Conservation (phyloP, 2,329 filamentous ascomycete genomes). For the Apiospora malaysiana region DNA sequence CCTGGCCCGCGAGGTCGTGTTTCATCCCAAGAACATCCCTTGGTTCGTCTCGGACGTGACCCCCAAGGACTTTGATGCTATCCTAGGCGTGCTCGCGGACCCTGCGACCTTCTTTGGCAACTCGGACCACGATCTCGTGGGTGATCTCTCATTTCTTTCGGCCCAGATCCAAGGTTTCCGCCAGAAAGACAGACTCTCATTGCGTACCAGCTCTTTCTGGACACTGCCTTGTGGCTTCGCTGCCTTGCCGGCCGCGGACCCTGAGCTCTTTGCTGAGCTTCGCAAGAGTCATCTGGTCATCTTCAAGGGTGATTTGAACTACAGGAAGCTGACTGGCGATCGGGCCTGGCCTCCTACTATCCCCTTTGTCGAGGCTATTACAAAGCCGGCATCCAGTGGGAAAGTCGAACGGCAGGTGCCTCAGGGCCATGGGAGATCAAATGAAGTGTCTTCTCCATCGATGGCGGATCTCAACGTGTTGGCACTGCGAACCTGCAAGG, state of each 20-base stretch:
- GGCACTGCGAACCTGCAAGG: constrained; percentile 92
- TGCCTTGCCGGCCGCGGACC: constrained; percentile 73
- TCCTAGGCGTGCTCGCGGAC: constrained; percentile 77
- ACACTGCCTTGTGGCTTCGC: constrained; percentile 87
- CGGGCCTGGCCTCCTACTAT: constrained; percentile 89
- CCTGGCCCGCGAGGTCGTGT: constrained; percentile 83
- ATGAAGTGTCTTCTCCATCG: constrained; percentile 31
- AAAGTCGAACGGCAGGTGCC: not conserved
- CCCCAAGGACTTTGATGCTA: constrained; percentile 79
- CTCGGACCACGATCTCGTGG: constrained; percentile 67
- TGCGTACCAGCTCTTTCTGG: constrained; percentile 91
- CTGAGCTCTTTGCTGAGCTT: constrained; percentile 75
- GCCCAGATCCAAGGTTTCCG: constrained; percentile 81
- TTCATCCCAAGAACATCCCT: constrained; percentile 93
- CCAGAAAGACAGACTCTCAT: constrained; percentile 79
- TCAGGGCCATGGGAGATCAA: too few species aligned
- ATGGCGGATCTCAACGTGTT: constrained; percentile 82
- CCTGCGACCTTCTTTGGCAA: constrained; percentile 78
- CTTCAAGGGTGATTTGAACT: constrained; percentile 98
- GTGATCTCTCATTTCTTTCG: constrained; percentile 78
- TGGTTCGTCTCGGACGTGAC: constrained; percentile 99
- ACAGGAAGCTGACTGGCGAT: constrained; percentile 89
- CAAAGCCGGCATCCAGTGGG: constrained; percentile 75
- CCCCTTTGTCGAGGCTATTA: constrained; percentile 79
- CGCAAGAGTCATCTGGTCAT: constrained; percentile 85